Percentiles rank a stretch among this genome's conserved stretches.
Evolutionary conservation across 495 filamentous ascomycete species (phyloP).

Genomic region (Xylaria grammica): DNA sequence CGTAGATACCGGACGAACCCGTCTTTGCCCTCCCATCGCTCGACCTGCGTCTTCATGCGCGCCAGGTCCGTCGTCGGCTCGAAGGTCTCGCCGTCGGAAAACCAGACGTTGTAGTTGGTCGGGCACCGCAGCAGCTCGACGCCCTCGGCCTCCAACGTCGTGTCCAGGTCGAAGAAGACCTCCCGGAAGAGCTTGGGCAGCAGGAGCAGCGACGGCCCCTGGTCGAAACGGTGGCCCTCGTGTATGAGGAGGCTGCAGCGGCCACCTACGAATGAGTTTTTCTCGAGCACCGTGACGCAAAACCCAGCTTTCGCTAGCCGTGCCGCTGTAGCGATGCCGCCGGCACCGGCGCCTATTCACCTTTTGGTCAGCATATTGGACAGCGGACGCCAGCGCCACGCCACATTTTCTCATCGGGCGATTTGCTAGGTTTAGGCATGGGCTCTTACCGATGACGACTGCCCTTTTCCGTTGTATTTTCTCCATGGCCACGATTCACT

Average conservation of each 20-base stretch:
- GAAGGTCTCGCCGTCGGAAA: conserved; percentile 64
- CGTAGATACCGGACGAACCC: conserved; percentile 66
- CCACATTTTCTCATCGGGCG: too few relatives aligned
- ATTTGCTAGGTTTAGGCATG: neutral
- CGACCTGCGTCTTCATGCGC: conserved; percentile 69
- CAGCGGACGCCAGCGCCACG: too few relatives aligned
- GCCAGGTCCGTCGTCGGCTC: conserved; percentile 64
- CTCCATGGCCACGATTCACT: neutral
- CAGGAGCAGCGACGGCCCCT: conserved; percentile 71
- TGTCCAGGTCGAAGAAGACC: conserved; percentile 67
- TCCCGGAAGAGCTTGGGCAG: conserved; percentile 69
- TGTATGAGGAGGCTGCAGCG: conserved; percentile 64
- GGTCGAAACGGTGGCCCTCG: conserved; percentile 69
- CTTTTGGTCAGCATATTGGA: conserved; percentile 17
- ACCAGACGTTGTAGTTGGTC: conserved; percentile 73
- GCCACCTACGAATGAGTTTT: conserved; percentile 70
- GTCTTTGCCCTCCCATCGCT: conserved; percentile 67
- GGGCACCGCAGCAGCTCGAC: conserved; percentile 69
- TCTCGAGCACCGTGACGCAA: conserved; percentile 69
- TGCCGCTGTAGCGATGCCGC: conserved; percentile 69
- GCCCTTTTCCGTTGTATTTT: conserved; percentile 41
- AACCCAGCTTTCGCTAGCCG: conserved; percentile 70
- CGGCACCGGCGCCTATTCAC: conserved; percentile 67
- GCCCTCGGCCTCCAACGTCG: conserved; percentile 62
- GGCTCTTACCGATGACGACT: conserved; percentile 52